Base-by-base conservation (phyloP, 148 eudicot genomes). In the Pouteria glomerata region DNA sequence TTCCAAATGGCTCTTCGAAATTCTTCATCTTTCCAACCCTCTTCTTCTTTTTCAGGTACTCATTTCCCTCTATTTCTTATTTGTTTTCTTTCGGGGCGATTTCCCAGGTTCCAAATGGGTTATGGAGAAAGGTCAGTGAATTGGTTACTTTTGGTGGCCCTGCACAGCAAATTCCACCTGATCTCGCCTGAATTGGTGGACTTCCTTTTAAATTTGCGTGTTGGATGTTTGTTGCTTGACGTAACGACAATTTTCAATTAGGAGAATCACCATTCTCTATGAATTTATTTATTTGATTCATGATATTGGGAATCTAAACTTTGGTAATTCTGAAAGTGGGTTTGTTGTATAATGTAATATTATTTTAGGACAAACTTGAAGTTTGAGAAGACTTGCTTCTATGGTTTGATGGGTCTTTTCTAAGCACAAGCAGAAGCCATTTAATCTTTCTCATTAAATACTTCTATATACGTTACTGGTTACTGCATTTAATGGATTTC, bases 1-100 rank as follows among this genome's bases (percentile, higher is more conserved):
- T 83, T 90, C 57, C 84, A 73, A n/a, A 75, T 87, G 86, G 85
- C 85, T 51, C 84, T 73, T 55, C 71, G 64, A 1, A 87, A 87
- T 63, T 83, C 90, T 16, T 79, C 78, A 30, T 58, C 42, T 39
- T 26, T 45, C 67, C 21, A 2, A 31, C 12, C 62, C 66, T 44
- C 74, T 59, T 72, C 83, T 58, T 78, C 80, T 79, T 24, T 65
- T 18, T 27, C 53, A 0, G 15, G 23, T 29, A 15, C 45, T 65
- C 55, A 21, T 48, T 1, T 34, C 21, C 4, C 51, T 18, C 61
- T 26, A 14, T 57, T 57, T 67, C 44, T 31, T 19, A 2, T 18
- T 57, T 0, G 6, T 62, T 31, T 33, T 39, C 65, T 53, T n/a
- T 52, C 45, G 31, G 2, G 62, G 24, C 1, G 26, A 41, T 63